These are phyloP conservation scores for Kazachstania viticola DNA, from an alignment of 805 yeast genomes.

Conservation along the genomic window DNA sequence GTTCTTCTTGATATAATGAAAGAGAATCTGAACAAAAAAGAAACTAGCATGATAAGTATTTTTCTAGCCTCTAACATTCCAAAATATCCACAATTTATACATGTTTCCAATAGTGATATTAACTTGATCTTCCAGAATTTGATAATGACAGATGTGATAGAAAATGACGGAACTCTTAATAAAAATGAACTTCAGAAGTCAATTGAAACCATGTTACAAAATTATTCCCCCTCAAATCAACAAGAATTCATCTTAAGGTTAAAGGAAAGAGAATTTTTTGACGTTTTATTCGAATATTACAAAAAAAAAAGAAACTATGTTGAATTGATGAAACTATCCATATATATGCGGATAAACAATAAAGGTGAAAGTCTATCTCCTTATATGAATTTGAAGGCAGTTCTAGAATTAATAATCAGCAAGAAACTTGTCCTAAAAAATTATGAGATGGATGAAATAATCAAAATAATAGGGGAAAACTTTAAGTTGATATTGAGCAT, in stretches of 20 bases:
- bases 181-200: slow-evolving; percentile 39
- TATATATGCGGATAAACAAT: no score
- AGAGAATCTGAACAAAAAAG: slow-evolving; percentile 11
- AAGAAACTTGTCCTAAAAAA: no score
- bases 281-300: slow-evolving; percentile 16
- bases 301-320: slow-evolving; percentile 7
- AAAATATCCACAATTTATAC: slow-evolving; percentile 73
- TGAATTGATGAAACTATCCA: slow-evolving; percentile 9
- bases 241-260: slow-evolving; percentile 29
- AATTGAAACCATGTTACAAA: slow-evolving; percentile 56
- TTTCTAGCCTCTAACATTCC: slow-evolving; percentile 75
- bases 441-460: no score
- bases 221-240: slow-evolving; percentile 48
- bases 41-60: slow-evolving; percentile 36
- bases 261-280: slow-evolving; percentile 13
- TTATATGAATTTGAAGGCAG: no score
- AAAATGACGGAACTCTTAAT: background rate
- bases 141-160: slow-evolving; percentile 14
- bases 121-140: slow-evolving; percentile 38
- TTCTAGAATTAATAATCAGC: no score
- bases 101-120: slow-evolving; percentile 51
- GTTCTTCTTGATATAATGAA: slow-evolving; percentile 50
- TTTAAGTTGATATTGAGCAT: no score
- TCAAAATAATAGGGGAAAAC: no score
- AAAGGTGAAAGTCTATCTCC: no score